phyloP scores from a whole-genome alignment of 2,329 filamentous ascomycete genomes.

The Sclerotiophoma versabilis region DNA sequence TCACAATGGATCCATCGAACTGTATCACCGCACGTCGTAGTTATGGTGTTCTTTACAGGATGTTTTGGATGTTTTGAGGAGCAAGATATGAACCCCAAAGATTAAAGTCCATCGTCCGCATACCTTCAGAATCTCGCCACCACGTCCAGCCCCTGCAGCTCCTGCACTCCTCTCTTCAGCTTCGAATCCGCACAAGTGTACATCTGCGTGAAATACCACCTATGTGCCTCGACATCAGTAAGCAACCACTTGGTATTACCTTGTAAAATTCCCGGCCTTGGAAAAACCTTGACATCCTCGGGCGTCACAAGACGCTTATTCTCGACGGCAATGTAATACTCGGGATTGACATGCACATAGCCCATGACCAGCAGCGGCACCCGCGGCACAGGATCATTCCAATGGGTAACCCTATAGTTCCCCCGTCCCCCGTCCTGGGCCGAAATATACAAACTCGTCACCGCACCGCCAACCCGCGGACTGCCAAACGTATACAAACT shows the following conservation, averaged over 20 bases:
- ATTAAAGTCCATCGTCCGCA: background rate
- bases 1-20: background rate
- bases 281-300: conserved; percentile 33
- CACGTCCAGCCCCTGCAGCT: conserved; percentile 22
- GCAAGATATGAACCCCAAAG: too few relatives aligned
- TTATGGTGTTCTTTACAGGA: background rate
- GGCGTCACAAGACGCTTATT: conserved; percentile 29
- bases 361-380: conserved; percentile 67
- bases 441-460: conserved; percentile 64
- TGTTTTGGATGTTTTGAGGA: background rate
- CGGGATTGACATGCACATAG: conserved; percentile 72
- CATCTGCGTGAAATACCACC: conserved; percentile 45
- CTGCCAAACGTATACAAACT: conserved; percentile 67
- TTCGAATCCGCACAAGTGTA: conserved; percentile 30
- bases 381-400: conserved; percentile 71
- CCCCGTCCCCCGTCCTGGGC: conserved; percentile 58
- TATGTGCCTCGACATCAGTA: conserved; percentile 42
- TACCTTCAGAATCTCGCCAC: conserved; percentile 21
- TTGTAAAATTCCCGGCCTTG: conserved; percentile 30
- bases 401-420: conserved; percentile 72
- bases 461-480: conserved; percentile 69
- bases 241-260: conserved; percentile 43
- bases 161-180: conserved; percentile 15
- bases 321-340: conserved; percentile 62
- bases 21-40: background rate